Percentiles rank a stretch among this genome's conserved stretches.
phyloP scores from a whole-genome alignment of 1,284 basidiomycete species.

The Cerrena zonata region DNA sequence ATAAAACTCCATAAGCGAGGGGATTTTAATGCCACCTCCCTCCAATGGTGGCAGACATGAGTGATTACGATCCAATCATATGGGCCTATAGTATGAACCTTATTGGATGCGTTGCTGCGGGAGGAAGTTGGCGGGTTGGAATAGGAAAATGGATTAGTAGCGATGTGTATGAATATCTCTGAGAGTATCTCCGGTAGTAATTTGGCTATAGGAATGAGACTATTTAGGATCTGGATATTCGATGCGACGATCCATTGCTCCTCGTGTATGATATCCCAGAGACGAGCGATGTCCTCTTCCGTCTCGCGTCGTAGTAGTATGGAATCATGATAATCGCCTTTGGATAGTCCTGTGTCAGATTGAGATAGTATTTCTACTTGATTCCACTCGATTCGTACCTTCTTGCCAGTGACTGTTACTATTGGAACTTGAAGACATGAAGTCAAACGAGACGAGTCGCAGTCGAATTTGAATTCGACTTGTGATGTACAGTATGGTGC shows the following conservation, averaged over 20 bases:
- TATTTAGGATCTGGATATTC: background rate
- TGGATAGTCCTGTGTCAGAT: no score
- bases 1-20: background rate
- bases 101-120: no score
- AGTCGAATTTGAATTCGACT: no score
- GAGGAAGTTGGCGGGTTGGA: background rate
- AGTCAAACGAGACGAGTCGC: no score
- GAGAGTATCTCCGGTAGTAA: background rate
- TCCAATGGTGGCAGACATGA: conserved; percentile 4
- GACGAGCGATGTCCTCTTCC: background rate
- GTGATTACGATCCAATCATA: background rate
- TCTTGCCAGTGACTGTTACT: no score
- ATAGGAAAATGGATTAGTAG: background rate
- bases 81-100: no score
- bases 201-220: background rate
- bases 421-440: no score
- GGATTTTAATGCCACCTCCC: background rate
- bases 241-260: background rate
- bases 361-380: no score
- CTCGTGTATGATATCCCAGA: background rate
- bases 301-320: background rate
- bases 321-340: no score
- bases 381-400: no score
- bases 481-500: no score
- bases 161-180: background rate